Conservation (phyloP, 805 yeast genomes). For the Hanseniaspora singularis region DNA sequence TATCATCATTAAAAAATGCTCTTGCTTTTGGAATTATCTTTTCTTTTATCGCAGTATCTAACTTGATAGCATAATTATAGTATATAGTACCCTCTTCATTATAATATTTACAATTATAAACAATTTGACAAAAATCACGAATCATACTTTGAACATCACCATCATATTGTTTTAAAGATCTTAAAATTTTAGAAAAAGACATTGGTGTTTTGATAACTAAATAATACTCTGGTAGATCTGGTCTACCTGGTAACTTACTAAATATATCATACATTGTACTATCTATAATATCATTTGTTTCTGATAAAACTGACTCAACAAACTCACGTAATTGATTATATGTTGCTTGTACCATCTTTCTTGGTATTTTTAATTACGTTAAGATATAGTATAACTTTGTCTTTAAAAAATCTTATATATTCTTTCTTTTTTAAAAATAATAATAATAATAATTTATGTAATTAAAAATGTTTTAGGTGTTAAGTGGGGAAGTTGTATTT, state of each 20-base stretch:
- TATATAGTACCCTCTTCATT: conserved; percentile 60
- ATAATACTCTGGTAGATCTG: conserved; percentile 65
- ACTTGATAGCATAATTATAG: conserved; percentile 44
- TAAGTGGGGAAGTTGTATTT: no score
- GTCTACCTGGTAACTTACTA: conserved; percentile 47
- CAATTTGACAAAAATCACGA: conserved; percentile 66
- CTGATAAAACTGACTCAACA: neutral
- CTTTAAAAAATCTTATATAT: no score
- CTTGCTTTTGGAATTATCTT: conserved; percentile 22
- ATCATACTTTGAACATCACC: conserved; percentile 52
- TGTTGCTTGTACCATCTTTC: neutral
- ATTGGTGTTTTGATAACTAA: conserved; percentile 67
- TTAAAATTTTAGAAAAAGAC: conserved; percentile 60
- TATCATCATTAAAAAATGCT: neutral
- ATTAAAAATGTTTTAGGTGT: no score
- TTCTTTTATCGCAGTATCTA: conserved; percentile 33
- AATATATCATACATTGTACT: conserved; percentile 17
- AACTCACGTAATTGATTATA: neutral
- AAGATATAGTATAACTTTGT: no score
- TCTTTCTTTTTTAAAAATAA: no score
- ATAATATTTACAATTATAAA: conserved; percentile 82
- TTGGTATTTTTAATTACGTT: no score
- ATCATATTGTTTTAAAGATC: conserved; percentile 44
- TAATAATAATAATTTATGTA: no score
- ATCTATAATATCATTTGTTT: neutral